A percentile compares a stretch with the other conserved stretches of the same genome.
Evolutionary conservation across 345 rosid species (phyloP).

Genomic region (Sisymbrium irio): DNA sequence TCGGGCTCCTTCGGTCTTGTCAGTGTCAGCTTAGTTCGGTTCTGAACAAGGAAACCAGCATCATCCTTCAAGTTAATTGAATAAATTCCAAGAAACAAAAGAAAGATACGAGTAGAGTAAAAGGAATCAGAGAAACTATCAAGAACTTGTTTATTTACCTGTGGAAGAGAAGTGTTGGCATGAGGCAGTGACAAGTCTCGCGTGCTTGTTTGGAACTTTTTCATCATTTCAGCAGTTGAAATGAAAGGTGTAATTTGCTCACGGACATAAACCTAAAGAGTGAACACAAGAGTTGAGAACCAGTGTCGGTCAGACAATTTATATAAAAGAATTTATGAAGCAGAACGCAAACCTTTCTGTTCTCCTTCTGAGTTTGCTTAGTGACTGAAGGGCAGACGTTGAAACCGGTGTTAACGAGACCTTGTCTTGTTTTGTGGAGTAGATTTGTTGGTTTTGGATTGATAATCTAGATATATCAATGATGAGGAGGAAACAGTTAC

Average conservation of each 20-base stretch:
- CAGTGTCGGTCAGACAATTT: neutral
- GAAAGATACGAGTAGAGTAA: neutral
- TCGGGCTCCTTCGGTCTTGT: constrained; percentile 97
- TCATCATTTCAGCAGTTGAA: constrained; percentile 77
- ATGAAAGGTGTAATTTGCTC: constrained; percentile 27
- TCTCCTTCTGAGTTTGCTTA: constrained; percentile 49
- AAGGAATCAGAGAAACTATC: neutral
- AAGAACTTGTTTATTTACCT: constrained; percentile 4
- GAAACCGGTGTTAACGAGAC: constrained; percentile 49
- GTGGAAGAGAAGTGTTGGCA: constrained; percentile 25
- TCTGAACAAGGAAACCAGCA: constrained; percentile 29
- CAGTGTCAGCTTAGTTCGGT: constrained; percentile 62
- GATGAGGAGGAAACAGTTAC: neutral
- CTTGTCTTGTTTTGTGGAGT: constrained; percentile 79
- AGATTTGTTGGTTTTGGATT: constrained; percentile 66
- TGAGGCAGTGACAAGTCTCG: constrained; percentile 67
- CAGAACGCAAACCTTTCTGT: constrained; percentile 60
- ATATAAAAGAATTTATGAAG: constrained; percentile 11
- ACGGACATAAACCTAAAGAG: constrained; percentile 32
- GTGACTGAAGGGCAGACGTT: constrained; percentile 43
- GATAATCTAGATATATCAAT: constrained; percentile 59
- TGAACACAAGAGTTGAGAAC: constrained; percentile 12
- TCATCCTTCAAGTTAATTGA: constrained; percentile 1
- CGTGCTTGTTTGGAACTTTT: constrained; percentile 81
- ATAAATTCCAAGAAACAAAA: constrained; percentile 5